Base-by-base conservation (phyloP, 805 yeast genomes). In the Wickerhamiella slavikovae region DNA sequence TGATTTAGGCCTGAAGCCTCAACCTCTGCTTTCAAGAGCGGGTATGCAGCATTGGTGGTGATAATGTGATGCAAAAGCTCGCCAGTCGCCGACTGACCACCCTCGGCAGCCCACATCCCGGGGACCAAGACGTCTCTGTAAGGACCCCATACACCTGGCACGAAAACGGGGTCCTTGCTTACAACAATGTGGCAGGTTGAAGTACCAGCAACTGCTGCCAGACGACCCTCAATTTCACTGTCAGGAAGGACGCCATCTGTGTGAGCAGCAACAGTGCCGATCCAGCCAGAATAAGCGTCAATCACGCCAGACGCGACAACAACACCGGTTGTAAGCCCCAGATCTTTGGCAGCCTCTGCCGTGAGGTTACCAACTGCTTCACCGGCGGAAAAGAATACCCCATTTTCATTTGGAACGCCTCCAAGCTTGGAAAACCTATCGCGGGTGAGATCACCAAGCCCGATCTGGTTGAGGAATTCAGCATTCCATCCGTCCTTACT, bases 211-310 rank as follows among this genome's bases (percentile, higher is more conserved):
- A 89, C 95, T 2, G 95, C 94, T 11, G 98, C 96, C 40, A 89
- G 61, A 42, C 95, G 67, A 34, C 92, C 91, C 39, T 74, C 62
- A 4, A 89, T 69, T 23, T 41, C 42, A 13, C 32, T 32, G 16
- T 39, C 38, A n/a, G 37, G 38, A 4, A 62, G 48, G 15, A 46
- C 58, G 4, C 55, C 46, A 38, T 74, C 78, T 4, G 80, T 71
- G 40, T 71, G 70, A 1, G 92, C 93, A 17, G 95, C 98, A 35
- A 85, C 93, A 1, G 96, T 89, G 33, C 98, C 98, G 32, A 89
- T 68, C 95, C 96, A 89, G 26, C 98, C 98, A 3, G 96, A 92
- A 48, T 89, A 89, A 4, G 96, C 95, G 50, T 89, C 98, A 47
- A 89, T 89, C 22, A 89, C 93, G 47, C 94, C 95, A 1, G 91